These are phyloP conservation scores for Dothiorella sarmentorum DNA, from an alignment of 2,329 filamentous ascomycete genomes.

Conservation along the genomic window DNA sequence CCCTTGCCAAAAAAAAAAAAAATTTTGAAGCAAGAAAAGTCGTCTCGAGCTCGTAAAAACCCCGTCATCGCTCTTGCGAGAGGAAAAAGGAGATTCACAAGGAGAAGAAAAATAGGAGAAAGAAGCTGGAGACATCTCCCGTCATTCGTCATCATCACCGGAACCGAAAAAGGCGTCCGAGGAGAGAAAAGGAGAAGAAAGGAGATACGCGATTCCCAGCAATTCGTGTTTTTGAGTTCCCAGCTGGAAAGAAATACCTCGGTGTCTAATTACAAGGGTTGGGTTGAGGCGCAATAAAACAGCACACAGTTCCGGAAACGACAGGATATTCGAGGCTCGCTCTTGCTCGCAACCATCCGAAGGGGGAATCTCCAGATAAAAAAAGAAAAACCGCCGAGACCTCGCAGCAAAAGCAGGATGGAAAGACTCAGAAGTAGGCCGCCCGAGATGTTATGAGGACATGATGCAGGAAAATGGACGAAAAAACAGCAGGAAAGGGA, in stretches of 20 bases:
- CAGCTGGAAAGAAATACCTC: slow-evolving; percentile 18
- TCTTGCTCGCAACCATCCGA: slow-evolving; percentile 18
- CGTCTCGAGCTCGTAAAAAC: slow-evolving; percentile 4
- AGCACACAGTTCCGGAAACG: slow-evolving; percentile 17
- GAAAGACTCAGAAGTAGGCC: slow-evolving; percentile 1
- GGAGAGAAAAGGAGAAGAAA: slow-evolving; percentile 1
- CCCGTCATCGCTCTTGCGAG: slow-evolving; percentile 6
- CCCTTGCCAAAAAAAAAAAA: not conserved
- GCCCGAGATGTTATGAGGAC: slow-evolving; percentile 14
- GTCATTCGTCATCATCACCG: slow-evolving; percentile 11
- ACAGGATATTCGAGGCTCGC: slow-evolving; percentile 18
- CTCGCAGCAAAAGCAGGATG: slow-evolving; percentile 11
- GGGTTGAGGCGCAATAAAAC: slow-evolving; percentile 13
- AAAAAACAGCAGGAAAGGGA: not conserved
- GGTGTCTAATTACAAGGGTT: slow-evolving; percentile 19
- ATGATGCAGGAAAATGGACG: slow-evolving; percentile 8
- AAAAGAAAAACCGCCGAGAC: slow-evolving; percentile 17
- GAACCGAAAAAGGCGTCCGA: slow-evolving; percentile 5
- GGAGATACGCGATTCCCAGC: slow-evolving; percentile 9
- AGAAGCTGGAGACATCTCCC: slow-evolving; percentile 13
- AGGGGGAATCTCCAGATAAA: slow-evolving; percentile 18
- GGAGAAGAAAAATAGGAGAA: slow-evolving; percentile 6
- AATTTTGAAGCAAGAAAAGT: not conserved
- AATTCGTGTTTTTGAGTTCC: slow-evolving; percentile 18
- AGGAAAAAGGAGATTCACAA: slow-evolving; percentile 11